Evolutionary conservation across 2,329 filamentous ascomycete genomes (phyloP), one percentile per base, ranked within the genome.

Genomic region (Lasiodiplodia hormozganensis): DNA sequence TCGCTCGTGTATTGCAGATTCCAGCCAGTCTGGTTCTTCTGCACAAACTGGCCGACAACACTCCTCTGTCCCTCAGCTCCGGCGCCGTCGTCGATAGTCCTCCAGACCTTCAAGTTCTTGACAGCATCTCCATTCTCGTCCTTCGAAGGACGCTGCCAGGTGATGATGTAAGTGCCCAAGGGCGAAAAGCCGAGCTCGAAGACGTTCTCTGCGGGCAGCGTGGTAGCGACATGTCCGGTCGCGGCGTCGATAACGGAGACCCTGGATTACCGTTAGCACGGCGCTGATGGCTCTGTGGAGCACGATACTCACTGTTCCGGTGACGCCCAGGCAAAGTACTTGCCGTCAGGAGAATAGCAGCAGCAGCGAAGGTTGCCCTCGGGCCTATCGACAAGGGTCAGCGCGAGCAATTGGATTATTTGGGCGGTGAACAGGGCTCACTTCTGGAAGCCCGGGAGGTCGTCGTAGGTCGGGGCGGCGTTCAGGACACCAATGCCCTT

Each of bases 81-180:
- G 57, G 88, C 83, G 67, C 80, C 79, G 10, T 92, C 89, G 77
- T 95, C 92, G 67, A 93, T 83, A 43, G 92, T 94, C 78, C 90
- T 89, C 96, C 96, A 99, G 74, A 99, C 90, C 86, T 97, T 98
- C 72, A 99, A 85, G 79, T 99, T 99, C 88, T 97, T 97, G 74
- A 89, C 90, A 56, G 96, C 94, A 80, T 97, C 93, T 68, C 96
- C 96, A 70, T 92, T 90, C 77, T 95, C 95, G 76, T 98, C 95
- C 84, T 98, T 98, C 73, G 88, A 87, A 10, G 94, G 92, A 43
- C 96, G 90, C 84, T 99, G 95, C 94, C 94, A 98, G 66, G 96
- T 98, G 78, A 97, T 97, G 78, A 98, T 85, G 81, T 92, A 99
- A 69, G 92, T 96, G 70, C 96, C 96, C 68, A 90, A 86, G 5